Evolutionary conservation across 306 rosid species (phyloP).

Genomic region (Adenanthera pavonina): DNA sequence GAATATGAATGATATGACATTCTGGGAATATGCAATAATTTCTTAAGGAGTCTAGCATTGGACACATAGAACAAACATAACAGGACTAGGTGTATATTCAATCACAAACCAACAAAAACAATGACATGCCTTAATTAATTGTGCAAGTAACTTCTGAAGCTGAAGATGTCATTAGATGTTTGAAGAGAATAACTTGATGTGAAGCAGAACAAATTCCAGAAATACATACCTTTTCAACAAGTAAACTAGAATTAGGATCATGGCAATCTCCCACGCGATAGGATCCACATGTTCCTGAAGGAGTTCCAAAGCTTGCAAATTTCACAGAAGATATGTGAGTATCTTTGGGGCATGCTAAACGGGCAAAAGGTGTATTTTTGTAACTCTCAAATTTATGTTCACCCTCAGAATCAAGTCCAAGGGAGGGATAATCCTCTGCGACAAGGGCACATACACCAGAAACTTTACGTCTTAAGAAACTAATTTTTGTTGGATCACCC

Average conservation of each 20-base stretch:
- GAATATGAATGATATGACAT: too few relatives aligned
- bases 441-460: conserved; percentile 63
- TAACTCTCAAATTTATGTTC: conserved; percentile 39
- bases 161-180: neutral
- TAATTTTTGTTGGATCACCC: conserved; percentile 76
- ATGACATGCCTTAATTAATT: neutral
- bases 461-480: conserved; percentile 59
- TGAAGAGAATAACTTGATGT: neutral
- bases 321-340: conserved; percentile 54
- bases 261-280: conserved; percentile 74
- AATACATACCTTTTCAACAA: conserved; percentile 70
- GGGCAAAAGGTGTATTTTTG: conserved; percentile 46
- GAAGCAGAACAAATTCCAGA: conserved; percentile 14
- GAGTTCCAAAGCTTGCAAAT: conserved; percentile 88
- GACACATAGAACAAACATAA: neutral
- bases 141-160: neutral
- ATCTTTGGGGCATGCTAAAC: conserved; percentile 65
- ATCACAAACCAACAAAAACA: neutral
- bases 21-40: too few relatives aligned
- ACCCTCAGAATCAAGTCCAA: conserved; percentile 52
- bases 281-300: conserved; percentile 83
- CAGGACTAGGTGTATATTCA: neutral
- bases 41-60: neutral
- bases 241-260: conserved; percentile 62
- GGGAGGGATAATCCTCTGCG: conserved; percentile 68